Conservation (phyloP, 345 rosid genomes). For the Syzygium aromaticum region DNA sequence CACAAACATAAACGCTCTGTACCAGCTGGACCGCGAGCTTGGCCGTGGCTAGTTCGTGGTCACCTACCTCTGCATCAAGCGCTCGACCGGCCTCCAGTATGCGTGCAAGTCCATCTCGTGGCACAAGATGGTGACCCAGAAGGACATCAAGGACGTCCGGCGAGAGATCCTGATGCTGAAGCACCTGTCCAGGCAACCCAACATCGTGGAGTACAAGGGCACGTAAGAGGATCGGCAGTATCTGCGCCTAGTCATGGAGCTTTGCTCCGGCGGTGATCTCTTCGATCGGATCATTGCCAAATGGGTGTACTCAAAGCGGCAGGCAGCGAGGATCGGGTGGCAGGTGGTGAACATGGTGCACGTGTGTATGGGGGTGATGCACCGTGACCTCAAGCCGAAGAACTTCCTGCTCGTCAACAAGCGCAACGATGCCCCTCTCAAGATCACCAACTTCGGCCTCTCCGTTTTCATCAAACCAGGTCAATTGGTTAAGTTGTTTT, state of each 20-base stretch:
- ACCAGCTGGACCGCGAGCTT: slow-evolving; percentile 53
- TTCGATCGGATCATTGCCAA: slow-evolving; percentile 73
- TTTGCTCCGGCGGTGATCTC: slow-evolving; percentile 93
- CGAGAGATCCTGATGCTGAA: slow-evolving; percentile 72
- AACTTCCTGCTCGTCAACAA: slow-evolving; percentile 65
- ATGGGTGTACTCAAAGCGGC: slow-evolving; percentile 70
- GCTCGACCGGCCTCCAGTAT: slow-evolving; percentile 43
- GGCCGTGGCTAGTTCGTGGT: slow-evolving; percentile 86
- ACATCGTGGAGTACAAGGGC: slow-evolving; percentile 75
- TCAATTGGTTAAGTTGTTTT: slow-evolving; percentile 2
- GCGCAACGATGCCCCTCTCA: slow-evolving; percentile 41
- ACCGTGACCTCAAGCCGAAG: slow-evolving; percentile 92
- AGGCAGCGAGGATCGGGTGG: slow-evolving; percentile 63
- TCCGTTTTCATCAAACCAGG: slow-evolving; percentile 92
- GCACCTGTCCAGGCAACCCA: slow-evolving; percentile 85
- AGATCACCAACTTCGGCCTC: slow-evolving; percentile 85
- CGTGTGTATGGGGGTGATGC: slow-evolving; percentile 94
- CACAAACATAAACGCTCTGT: slow-evolving; percentile 39
- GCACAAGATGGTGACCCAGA: slow-evolving; percentile 34
- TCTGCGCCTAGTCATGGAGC: slow-evolving; percentile 78
- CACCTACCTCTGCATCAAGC: slow-evolving; percentile 63
- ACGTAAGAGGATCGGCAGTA: slow-evolving; percentile 64
- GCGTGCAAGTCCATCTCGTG: slow-evolving; percentile 87
- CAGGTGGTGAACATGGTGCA: slow-evolving; percentile 83
- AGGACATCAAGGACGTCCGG: slow-evolving; percentile 58